Evolutionary conservation across 2,329 filamentous ascomycete genomes (phyloP).

Genomic region (Penicillium freii): DNA sequence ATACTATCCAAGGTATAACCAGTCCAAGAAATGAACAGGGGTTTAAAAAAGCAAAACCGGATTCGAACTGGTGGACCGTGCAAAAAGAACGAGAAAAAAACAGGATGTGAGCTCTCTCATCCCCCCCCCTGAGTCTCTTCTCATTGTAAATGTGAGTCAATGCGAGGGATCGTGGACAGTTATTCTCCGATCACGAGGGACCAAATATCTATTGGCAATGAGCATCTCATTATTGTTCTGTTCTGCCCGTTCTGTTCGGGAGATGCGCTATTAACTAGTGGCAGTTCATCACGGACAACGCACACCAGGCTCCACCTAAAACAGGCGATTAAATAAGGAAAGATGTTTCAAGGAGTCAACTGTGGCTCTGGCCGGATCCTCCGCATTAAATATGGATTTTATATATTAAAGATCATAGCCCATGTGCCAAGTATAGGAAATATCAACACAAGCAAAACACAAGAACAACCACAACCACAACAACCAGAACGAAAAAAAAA

Average conservation of each 20-base stretch:
- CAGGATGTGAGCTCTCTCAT: constrained; percentile 16
- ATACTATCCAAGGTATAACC: no score
- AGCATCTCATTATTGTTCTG: neutral
- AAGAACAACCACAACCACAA: neutral
- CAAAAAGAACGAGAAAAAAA: neutral
- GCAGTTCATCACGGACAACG: constrained; percentile 6
- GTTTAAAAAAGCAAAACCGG: neutral
- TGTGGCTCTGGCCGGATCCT: neutral
- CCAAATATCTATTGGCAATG: constrained; percentile 7
- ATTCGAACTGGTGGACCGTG: constrained; percentile 22
- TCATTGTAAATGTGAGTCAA: constrained; percentile 21
- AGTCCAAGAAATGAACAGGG: no score
- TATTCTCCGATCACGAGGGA: constrained; percentile 24
- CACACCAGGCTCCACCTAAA: constrained; percentile 1
- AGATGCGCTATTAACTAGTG: neutral
- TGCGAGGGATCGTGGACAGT: constrained; percentile 22
- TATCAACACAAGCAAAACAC: neutral
- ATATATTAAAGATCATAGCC: neutral
- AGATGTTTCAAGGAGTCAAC: neutral
- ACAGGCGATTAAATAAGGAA: neutral
- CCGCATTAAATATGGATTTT: neutral
- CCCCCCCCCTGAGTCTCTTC: constrained; percentile 9
- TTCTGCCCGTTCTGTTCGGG: neutral
- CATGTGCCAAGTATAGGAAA: no score
- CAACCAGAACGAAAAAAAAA: no score